A percentile compares a stretch with the other conserved stretches of the same genome.
phyloP scores from a whole-genome alignment of 1,284 basidiomycete species.

The Austropuccinia psidii region DNA sequence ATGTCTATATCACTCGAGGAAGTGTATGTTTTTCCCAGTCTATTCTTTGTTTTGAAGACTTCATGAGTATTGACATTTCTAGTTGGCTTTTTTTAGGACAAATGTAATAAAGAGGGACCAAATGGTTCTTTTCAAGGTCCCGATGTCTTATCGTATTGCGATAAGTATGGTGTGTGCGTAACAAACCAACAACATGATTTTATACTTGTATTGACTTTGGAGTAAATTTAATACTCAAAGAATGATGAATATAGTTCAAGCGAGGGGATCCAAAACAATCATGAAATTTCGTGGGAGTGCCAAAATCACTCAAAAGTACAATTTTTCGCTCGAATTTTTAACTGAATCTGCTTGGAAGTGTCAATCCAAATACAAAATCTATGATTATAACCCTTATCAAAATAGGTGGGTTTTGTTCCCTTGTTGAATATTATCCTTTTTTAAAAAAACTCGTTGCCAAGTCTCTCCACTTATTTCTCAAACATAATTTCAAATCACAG shows the following conservation, averaged over 20 bases:
- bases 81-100: conserved; percentile 1
- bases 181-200: background rate
- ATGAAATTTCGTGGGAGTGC: conserved; percentile 22
- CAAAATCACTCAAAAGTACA: conserved; percentile 9
- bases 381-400: conserved; percentile 31
- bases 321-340: conserved; percentile 19
- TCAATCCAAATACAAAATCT: conserved; percentile 23
- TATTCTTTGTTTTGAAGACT: background rate
- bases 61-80: background rate
- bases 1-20: conserved; percentile 24
- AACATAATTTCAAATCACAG: background rate
- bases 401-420: background rate
- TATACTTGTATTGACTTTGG: background rate
- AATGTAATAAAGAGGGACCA: conserved; percentile 10
- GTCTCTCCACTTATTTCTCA: background rate
- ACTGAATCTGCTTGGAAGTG: conserved; percentile 28
- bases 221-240: conserved; percentile 3
- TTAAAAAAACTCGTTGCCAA: background rate
- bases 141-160: conserved; percentile 22
- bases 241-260: conserved; percentile 37
- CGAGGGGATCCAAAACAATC: background rate
- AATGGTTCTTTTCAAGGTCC: conserved; percentile 26
- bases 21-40: conserved; percentile 10
- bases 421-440: background rate
- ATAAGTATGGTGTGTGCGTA: conserved; percentile 27